Evolutionary conservation across 2,329 filamentous ascomycete genomes (phyloP).

Genomic region (Hymenoscyphus repandus): DNA sequence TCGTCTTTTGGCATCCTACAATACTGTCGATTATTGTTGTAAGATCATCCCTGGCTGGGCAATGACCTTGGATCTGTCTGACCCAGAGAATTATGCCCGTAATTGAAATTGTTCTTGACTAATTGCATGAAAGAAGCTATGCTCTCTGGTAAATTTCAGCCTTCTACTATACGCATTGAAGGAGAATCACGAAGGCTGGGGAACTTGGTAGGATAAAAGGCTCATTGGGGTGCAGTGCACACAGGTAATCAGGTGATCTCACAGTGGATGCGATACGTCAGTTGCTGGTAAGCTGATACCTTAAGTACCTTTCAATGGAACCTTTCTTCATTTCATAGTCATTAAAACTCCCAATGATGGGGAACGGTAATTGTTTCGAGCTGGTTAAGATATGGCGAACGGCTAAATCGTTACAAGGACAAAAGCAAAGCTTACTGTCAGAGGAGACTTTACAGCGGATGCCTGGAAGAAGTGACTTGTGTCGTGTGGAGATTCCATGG

Average conservation of each 20-base stretch:
- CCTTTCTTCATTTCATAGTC: neutral
- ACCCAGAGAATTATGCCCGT: conserved; percentile 22
- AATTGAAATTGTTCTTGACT: conserved; percentile 10
- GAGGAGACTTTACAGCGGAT: too few relatives aligned
- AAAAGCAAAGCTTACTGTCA: neutral
- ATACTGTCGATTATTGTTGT: conserved; percentile 19
- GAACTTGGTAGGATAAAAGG: conserved; percentile 14
- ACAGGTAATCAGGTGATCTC: neutral
- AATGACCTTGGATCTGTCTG: conserved; percentile 8
- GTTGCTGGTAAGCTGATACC: neutral
- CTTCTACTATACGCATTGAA: conserved; percentile 19
- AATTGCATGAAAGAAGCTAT: conserved; percentile 20
- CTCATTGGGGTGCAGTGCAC: conserved; percentile 17
- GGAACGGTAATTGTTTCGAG: conserved; percentile 2
- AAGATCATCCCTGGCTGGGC: conserved; percentile 22
- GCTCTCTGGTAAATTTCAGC: conserved; percentile 21
- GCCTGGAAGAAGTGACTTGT: too few relatives aligned
- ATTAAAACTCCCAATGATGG: conserved; percentile 1
- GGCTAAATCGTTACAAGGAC: neutral
- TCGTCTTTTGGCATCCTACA: conserved; percentile 23
- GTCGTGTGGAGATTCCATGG: too few relatives aligned
- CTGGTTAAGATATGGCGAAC: too few relatives aligned
- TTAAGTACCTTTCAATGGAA: conserved; percentile 8
- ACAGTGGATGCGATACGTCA: neutral
- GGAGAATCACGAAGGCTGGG: conserved; percentile 22